Base-by-base conservation (phyloP, 176 grass and related monocot genomes). In the Dendrocalamus sinicus region DNA sequence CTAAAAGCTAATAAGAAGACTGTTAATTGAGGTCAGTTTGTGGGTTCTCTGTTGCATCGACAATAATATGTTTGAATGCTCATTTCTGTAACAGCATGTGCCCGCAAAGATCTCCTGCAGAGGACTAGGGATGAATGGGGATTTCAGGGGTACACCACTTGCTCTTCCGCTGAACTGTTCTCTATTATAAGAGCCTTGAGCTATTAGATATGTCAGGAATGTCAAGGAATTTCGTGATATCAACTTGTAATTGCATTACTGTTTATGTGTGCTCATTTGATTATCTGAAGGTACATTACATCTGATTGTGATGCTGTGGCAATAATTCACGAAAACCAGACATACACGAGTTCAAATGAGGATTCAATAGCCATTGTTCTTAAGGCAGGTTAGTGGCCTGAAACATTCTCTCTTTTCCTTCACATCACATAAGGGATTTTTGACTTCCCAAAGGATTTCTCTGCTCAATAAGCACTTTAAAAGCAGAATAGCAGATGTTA, bases 231-330 rank as follows among this genome's bases (percentile, higher is more conserved):
- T 43, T 63, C 39, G 40, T 62, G 12, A 39, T 71, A 64, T 26
- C 23, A 53, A 11, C 17, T 24, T n/a, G 12, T 16, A 82, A n/a
- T 76, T 71, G 7, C 19, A 26, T 5, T 82, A 32, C 32, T 63
- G 43, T 62, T 88, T 51, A 77, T 76, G n/a, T 51, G n/a, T 73
- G 83, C 65, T 58, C 44, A 70, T 86, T 87, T 88, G 17, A 82
- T 8, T 78, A 3, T 57, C 14, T 85, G 50, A 75, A 99, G 96
- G 58, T 99, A 99, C 63, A 87, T 98, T 15, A 91, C 87, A 9
- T 99, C 93, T 73, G 96, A 99, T 76, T 98, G 96, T 78, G 91
- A 98, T 47, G 96, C 90, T 46, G 96, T 95, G 70, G 93, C 74
- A 13, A 98, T 95, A 82, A 95, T 98, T 68, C 90, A 89, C 1